These are phyloP conservation scores for Osmanthus fragrans DNA, from an alignment of 257 asterid genomes.

Conservation along the genomic window DNA sequence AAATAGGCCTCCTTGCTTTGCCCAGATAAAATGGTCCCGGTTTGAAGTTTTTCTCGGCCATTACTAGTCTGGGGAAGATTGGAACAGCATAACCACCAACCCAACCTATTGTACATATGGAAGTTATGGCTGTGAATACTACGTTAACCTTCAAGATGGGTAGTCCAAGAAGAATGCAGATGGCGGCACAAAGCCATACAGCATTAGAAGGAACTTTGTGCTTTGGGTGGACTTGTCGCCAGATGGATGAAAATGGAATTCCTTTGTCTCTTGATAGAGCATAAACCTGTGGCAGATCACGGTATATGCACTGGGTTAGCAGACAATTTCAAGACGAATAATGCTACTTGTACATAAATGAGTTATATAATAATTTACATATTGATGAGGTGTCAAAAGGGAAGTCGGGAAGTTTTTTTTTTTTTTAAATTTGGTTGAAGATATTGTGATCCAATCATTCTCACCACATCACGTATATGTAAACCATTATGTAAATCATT, in stretches of 20 bases:
- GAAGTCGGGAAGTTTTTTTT: too few relatives aligned
- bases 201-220: slow-evolving; percentile 50
- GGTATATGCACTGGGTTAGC: too few relatives aligned
- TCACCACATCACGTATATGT: too few relatives aligned
- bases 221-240: slow-evolving; percentile 42
- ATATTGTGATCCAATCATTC: too few relatives aligned
- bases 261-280: slow-evolving; percentile 52
- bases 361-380: too few relatives aligned
- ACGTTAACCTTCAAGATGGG: slow-evolving; percentile 48
- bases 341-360: too few relatives aligned
- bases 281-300: slow-evolving; percentile 30
- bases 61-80: slow-evolving; percentile 37
- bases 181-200: slow-evolving; percentile 48
- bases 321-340: not conserved
- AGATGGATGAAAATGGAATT: slow-evolving; percentile 41
- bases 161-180: slow-evolving; percentile 41
- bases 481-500: too few relatives aligned
- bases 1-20: slow-evolving; percentile 34
- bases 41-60: slow-evolving; percentile 35
- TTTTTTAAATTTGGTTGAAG: too few relatives aligned
- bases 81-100: slow-evolving; percentile 54
- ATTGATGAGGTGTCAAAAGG: too few relatives aligned
- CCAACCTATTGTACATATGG: slow-evolving; percentile 55
- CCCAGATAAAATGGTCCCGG: slow-evolving; percentile 53
- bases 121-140: slow-evolving; percentile 46